Base-by-base conservation (phyloP, 2,329 filamentous ascomycete species). In the Aspergillus fructus region DNA sequence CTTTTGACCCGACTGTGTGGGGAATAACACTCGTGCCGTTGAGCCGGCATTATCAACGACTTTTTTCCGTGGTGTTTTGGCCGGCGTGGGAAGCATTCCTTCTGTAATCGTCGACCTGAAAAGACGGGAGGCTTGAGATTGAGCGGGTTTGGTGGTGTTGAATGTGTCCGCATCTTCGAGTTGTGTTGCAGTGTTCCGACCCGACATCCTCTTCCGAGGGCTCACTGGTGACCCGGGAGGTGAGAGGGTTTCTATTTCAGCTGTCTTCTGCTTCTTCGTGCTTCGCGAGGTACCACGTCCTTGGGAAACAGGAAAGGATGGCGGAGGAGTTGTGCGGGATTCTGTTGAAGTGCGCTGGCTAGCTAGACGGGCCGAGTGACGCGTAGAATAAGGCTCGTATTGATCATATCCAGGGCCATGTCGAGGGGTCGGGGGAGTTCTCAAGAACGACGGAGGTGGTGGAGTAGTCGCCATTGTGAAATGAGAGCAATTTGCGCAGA, bases 51-150 rank as follows among this genome's bases (percentile, higher is more conserved):
- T 74, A 13, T 71, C 66, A 21, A 78, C 66, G 3, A 74, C 68
- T 62, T 82, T 83, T 73, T 85, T 86, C 65, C 78, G 78, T 9
- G 85, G 85, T 9, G 85, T 87, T 71, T 87, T 87, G 43, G 80
- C 79, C 17, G 85, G 85, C 21, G 85, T 87, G 3, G 83, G 84
- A 15, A 87, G 76, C 78, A 85, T 82, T 49, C 72, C 75, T 51
- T 68, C 67, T 43, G 73, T 67, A 53, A 71, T 72, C 33, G 60
- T 72, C 59, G 68, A 63, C 42, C 59, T 64, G 33, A 64, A 62
- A n/a, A 56, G 50, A 63, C 59, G 50, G 65, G 62, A 60, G 60
- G 67, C 61, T 55, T 60, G 58, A 55, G 56, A 53, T 50, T 55
- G 58, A 60, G 64, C 61, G 48, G 66, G 47, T 61, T 66, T 60